These are phyloP conservation scores for Pyrus communis DNA, from an alignment of 306 rosid genomes.

Conservation along the genomic window DNA sequence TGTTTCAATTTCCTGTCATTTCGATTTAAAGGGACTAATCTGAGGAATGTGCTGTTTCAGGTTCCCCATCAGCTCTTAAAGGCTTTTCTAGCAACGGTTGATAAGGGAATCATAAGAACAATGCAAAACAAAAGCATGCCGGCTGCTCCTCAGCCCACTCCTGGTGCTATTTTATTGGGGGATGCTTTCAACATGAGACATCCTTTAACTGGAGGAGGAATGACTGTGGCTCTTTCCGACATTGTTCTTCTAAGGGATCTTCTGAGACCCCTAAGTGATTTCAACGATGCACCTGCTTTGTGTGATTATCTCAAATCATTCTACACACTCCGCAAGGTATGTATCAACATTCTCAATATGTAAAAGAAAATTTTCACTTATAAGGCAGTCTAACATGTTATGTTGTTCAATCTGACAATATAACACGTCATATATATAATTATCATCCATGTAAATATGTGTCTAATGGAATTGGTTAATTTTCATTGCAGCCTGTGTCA, in stretches of 20 bases:
- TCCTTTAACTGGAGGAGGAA: conserved; percentile 89
- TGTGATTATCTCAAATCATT: conserved; percentile 75
- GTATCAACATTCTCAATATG: too few species aligned
- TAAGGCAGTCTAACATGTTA: not conserved
- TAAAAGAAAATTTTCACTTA: not conserved
- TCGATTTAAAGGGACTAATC: not conserved
- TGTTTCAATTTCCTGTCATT: not conserved
- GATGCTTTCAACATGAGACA: conserved; percentile 91
- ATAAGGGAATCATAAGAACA: conserved; percentile 59
- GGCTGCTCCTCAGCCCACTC: conserved; percentile 50
- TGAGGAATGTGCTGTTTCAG: conserved; percentile 21
- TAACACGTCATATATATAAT: not conserved
- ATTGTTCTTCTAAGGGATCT: conserved; percentile 61
- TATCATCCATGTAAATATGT: not conserved
- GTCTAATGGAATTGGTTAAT: not conserved
- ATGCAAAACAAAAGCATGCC: conserved; percentile 84
- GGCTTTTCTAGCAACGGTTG: conserved; percentile 56
- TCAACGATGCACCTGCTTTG: conserved; percentile 40
- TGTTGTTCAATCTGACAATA: not conserved
- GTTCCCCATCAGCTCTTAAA: conserved; percentile 45
- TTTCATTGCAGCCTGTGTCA: conserved; percentile 56
- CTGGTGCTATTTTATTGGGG: conserved; percentile 70
- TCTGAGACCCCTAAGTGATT: conserved; percentile 48
- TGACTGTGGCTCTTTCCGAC: conserved; percentile 81
- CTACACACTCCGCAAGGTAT: conserved; percentile 75